Conservation (phyloP, 441 rosid species). For the Erodium texanum region DNA sequence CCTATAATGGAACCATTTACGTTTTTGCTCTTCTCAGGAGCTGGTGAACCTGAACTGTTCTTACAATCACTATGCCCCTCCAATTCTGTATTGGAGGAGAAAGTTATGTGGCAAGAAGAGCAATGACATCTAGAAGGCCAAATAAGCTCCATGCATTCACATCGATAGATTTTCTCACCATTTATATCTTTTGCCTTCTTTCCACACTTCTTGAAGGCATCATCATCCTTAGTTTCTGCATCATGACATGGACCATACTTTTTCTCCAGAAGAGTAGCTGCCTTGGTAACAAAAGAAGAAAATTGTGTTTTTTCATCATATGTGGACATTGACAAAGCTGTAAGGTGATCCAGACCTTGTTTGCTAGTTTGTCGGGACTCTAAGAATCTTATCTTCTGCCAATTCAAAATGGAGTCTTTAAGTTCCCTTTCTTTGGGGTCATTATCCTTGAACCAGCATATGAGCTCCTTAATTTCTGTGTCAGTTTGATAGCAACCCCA, state of each 20-base stretch:
- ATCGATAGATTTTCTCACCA: constrained; percentile 55
- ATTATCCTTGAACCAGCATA: constrained; percentile 59
- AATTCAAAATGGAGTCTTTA: constrained; percentile 59
- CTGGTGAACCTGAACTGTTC: constrained; percentile 39
- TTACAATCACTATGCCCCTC: constrained; percentile 52
- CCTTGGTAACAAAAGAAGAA: constrained; percentile 52
- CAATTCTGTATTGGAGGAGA: constrained; percentile 41
- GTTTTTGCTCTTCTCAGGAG: constrained; percentile 36
- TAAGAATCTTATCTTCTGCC: constrained; percentile 48
- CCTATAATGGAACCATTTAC: constrained; percentile 21
- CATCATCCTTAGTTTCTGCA: constrained; percentile 32
- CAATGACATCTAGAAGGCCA: constrained; percentile 84
- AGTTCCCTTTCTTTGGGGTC: constrained; percentile 65
- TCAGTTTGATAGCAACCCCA: constrained; percentile 70
- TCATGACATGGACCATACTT: constrained; percentile 54
- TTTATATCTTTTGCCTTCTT: constrained; percentile 40
- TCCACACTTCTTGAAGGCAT: constrained; percentile 36
- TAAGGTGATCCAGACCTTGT: constrained; percentile 26
- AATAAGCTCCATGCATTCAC: constrained; percentile 79
- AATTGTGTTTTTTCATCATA: constrained; percentile 21
- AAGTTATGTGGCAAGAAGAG: constrained; percentile 69
- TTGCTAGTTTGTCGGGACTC: constrained; percentile 33
- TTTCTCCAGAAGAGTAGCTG: constrained; percentile 58
- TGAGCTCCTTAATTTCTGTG: constrained; percentile 60
- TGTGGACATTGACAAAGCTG: too few relatives aligned